Evolutionary conservation across 352 stramenopile genomes (phyloP).

Genomic region (Globisporangium polare): DNA sequence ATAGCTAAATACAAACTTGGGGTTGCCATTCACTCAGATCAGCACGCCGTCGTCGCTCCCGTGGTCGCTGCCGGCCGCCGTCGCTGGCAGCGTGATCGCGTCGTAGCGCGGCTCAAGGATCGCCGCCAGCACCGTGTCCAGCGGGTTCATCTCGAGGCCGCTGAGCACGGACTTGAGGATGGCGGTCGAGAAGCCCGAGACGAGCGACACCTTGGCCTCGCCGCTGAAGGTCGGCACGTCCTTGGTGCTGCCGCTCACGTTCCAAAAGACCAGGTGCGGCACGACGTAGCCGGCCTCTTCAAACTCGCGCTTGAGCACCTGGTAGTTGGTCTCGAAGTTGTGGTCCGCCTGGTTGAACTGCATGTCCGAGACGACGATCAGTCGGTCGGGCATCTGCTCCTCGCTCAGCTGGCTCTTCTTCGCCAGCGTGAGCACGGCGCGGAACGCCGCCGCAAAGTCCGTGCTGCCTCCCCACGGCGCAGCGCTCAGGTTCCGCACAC

Average conservation of each 20-base stretch:
- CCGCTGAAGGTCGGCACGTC: conserved; percentile 30
- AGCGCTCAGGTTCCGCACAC: conserved; percentile 17
- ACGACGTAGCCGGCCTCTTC: conserved; percentile 28
- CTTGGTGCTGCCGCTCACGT: conserved; percentile 40
- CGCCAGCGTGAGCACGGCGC: conserved; percentile 44
- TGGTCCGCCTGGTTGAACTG: conserved; percentile 31
- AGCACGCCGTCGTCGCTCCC: conserved; percentile 14
- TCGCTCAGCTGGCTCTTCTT: conserved; percentile 23
- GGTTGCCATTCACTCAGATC: background rate
- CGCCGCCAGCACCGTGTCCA: conserved; percentile 17
- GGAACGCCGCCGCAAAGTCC: conserved; percentile 61
- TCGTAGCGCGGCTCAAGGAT: conserved; percentile 39
- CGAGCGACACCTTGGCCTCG: conserved; percentile 37
- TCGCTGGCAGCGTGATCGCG: conserved; percentile 29
- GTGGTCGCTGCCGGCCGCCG: background rate
- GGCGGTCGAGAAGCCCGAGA: conserved; percentile 46
- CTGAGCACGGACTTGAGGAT: conserved; percentile 36
- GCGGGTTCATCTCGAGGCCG: conserved; percentile 12
- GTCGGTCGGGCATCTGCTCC: conserved; percentile 46
- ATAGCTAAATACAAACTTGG: background rate
- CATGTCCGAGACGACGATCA: conserved; percentile 87
- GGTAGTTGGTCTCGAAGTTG: conserved; percentile 42
- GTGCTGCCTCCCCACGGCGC: conserved; percentile 50
- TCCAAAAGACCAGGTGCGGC: conserved; percentile 77
- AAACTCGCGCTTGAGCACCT: conserved; percentile 36